Conservation (phyloP, 305 asterid genomes). For the Salvia sclarea region DNA sequence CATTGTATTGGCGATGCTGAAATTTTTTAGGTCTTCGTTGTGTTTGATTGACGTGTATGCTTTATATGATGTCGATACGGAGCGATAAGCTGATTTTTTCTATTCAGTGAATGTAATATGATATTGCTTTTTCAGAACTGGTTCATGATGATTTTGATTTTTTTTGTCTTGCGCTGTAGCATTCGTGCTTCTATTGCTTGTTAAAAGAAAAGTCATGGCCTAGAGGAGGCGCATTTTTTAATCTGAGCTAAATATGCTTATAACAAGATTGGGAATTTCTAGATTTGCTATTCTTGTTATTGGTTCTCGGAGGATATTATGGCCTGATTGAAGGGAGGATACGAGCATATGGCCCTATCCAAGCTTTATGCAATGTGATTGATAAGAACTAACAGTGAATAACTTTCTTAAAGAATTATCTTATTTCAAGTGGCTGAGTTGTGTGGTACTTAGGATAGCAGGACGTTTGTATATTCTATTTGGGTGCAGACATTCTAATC, state of each 20-base stretch:
- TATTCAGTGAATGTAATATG: neutral
- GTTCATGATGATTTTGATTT: neutral
- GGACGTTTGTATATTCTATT: neutral
- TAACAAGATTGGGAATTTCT: neutral
- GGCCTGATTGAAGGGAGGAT: neutral
- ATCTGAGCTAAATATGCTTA: constrained; percentile 4
- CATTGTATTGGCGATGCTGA: neutral
- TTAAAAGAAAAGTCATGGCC: neutral
- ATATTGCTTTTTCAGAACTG: neutral
- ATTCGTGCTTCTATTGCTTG: neutral
- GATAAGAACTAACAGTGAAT: neutral
- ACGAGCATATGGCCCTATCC: neutral
- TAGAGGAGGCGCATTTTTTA: neutral
- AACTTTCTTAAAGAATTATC: neutral
- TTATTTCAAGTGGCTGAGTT: constrained; percentile 4
- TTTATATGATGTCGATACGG: neutral
- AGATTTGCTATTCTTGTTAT: neutral
- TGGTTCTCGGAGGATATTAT: neutral
- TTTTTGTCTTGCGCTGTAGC: neutral
- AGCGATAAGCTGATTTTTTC: neutral
- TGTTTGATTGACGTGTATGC: neutral
- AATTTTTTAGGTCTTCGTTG: constrained; percentile 8
- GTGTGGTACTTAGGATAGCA: neutral
- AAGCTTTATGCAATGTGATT: constrained; percentile 9
- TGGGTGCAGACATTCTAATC: constrained; percentile 17